phyloP scores from a whole-genome alignment of 768 basidiomycete genomes.

The Strobilomyces echinocephalus region DNA sequence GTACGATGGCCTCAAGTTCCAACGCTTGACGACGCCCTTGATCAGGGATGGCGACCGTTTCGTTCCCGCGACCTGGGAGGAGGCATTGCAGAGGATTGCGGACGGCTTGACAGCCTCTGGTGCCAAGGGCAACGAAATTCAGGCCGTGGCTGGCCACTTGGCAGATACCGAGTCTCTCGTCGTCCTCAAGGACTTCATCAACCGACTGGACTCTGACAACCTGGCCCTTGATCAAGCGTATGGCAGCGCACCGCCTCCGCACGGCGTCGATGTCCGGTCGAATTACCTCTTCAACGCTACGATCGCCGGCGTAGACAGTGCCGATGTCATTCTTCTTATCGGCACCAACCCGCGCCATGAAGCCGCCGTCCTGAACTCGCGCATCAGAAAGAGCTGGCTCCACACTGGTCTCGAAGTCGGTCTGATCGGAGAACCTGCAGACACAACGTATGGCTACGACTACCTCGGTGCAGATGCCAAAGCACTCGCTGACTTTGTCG shows the following conservation, averaged over 20 bases:
- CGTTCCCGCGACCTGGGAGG: constrained; percentile 85
- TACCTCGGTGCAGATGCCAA: constrained; percentile 77
- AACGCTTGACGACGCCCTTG: constrained; percentile 89
- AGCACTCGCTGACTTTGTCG: constrained; percentile 70
- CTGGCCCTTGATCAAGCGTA: constrained; percentile 70
- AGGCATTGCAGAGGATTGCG: constrained; percentile 72
- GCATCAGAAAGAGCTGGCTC: constrained; percentile 93
- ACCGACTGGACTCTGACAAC: constrained; percentile 94
- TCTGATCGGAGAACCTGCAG: constrained; percentile 84
- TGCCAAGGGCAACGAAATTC: constrained; percentile 87
- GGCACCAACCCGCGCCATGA: constrained; percentile 98
- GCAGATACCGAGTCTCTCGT: constrained; percentile 94
- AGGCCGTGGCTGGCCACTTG: constrained; percentile 87
- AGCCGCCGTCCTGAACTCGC: constrained; percentile 94
- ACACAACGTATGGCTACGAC: constrained; percentile 91
- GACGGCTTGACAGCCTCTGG: constrained; percentile 77
- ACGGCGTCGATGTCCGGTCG: constrained; percentile 86
- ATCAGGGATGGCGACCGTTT: constrained; percentile 91
- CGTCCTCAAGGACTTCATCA: constrained; percentile 88
- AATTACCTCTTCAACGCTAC: constrained; percentile 97
- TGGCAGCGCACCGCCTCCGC: constrained; percentile 64
- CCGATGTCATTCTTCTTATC: constrained; percentile 88
- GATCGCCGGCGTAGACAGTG: constrained; percentile 84
- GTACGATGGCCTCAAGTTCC: constrained; percentile 92
- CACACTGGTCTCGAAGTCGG: constrained; percentile 84